These are phyloP conservation scores for Kwoniella dejecticola DNA, from an alignment of 768 basidiomycete genomes.

Conservation along the genomic window DNA sequence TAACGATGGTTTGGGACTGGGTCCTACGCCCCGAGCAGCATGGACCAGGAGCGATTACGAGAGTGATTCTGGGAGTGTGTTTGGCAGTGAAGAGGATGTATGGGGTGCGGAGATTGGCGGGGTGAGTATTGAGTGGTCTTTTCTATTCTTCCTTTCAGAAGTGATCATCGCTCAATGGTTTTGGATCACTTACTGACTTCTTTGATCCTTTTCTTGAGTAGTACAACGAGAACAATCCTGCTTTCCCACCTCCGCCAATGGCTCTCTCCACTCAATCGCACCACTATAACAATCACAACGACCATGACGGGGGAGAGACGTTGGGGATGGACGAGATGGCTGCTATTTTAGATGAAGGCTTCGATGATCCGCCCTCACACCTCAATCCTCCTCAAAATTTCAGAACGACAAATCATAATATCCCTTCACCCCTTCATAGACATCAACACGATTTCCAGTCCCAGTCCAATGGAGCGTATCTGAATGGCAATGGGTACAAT, in stretches of 20 bases:
- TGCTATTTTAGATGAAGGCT: constrained; percentile 88
- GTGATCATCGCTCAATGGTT: too few species aligned
- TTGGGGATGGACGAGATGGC: constrained; percentile 77
- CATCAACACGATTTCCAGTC: constrained; percentile 25
- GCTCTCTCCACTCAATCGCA: constrained; percentile 60
- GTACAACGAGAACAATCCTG: constrained; percentile 79
- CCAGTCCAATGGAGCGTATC: too few species aligned
- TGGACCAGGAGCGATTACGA: constrained; percentile 44
- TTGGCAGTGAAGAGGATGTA: constrained; percentile 83
- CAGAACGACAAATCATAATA: constrained; percentile 16
- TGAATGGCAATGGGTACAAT: neutral
- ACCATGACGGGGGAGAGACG: constrained; percentile 56
- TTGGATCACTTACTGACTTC: neutral
- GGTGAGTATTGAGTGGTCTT: constrained; percentile 38
- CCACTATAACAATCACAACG: constrained; percentile 19
- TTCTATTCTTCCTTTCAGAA: neutral
- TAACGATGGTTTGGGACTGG: constrained; percentile 24
- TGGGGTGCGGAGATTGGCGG: constrained; percentile 95
- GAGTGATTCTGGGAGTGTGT: constrained; percentile 71
- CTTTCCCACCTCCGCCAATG: constrained; percentile 84
- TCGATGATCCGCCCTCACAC: constrained; percentile 67
- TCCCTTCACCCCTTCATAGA: constrained; percentile 29
- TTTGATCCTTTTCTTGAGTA: constrained; percentile 5
- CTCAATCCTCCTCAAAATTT: constrained; percentile 34
- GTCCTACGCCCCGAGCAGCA: constrained; percentile 27